A percentile compares a stretch with the other conserved stretches of the same genome.
Conservation (phyloP, 2,329 filamentous ascomycete species). For the Claviceps sorghi region DNA sequence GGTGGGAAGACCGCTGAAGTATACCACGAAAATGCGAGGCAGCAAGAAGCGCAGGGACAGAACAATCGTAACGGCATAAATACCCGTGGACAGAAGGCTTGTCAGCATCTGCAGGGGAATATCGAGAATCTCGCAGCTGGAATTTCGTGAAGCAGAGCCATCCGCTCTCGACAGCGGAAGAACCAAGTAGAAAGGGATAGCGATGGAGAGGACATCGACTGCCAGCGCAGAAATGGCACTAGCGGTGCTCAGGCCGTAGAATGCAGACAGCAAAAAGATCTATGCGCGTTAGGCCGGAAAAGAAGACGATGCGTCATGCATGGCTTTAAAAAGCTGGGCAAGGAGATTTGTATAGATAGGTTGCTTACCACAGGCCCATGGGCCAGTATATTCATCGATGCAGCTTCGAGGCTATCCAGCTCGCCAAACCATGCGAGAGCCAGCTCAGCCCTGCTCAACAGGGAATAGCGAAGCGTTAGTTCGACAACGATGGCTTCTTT, state of each 20-base stretch:
- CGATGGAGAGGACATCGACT: slow-evolving; percentile 55
- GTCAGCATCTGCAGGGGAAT: slow-evolving; percentile 47
- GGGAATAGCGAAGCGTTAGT: not conserved
- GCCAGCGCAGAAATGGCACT: slow-evolving; percentile 47
- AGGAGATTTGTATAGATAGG: not conserved
- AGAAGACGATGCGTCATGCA: not conserved
- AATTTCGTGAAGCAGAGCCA: slow-evolving; percentile 34
- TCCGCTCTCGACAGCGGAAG: slow-evolving; percentile 54
- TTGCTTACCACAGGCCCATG: slow-evolving; percentile 51
- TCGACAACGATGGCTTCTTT: slow-evolving; percentile 4
- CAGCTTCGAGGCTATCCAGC: slow-evolving; percentile 60
- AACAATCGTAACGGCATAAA: slow-evolving; percentile 64
- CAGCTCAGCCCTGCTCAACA: slow-evolving; percentile 44
- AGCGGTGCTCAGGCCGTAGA: slow-evolving; percentile 54
- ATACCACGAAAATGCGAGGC: slow-evolving; percentile 53
- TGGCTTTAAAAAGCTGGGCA: not conserved
- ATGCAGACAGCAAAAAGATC: slow-evolving; percentile 62
- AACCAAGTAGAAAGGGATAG: slow-evolving; percentile 61
- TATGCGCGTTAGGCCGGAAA: slow-evolving; percentile 14
- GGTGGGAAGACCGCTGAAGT: slow-evolving; percentile 60
- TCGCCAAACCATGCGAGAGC: slow-evolving; percentile 57
- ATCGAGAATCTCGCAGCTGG: slow-evolving; percentile 54
- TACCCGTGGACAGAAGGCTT: slow-evolving; percentile 50
- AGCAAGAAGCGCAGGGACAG: slow-evolving; percentile 55
- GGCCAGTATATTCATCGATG: slow-evolving; percentile 51